Conservation (phyloP, 768 basidiomycete genomes). For the Crassisporium funariophilum region DNA sequence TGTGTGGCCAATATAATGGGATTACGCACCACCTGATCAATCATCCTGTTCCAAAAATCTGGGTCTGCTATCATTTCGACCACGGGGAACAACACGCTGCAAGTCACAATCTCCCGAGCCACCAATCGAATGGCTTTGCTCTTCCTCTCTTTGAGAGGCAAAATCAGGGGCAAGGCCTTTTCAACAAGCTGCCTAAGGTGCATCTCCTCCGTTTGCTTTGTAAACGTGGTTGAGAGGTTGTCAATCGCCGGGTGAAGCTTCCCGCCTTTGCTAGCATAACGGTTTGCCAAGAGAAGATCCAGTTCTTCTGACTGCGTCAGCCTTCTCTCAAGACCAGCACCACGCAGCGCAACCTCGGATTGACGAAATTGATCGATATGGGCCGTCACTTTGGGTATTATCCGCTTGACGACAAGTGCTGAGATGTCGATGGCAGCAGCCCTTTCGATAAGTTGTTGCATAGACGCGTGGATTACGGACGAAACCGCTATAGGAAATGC, state of each 20-base stretch:
- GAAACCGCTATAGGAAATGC: conserved; percentile 90
- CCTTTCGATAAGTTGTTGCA: conserved; percentile 60
- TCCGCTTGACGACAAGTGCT: conserved; percentile 75
- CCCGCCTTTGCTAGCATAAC: conserved; percentile 70
- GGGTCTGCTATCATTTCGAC: conserved; percentile 94
- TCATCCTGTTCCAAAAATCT: conserved; percentile 94
- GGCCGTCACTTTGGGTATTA: conserved; percentile 85
- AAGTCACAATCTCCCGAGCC: conserved; percentile 80
- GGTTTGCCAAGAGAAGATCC: conserved; percentile 81
- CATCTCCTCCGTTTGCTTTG: conserved; percentile 86
- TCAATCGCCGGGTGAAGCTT: conserved; percentile 85
- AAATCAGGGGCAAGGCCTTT: conserved; percentile 65
- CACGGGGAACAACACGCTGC: conserved; percentile 80
- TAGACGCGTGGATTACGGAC: conserved; percentile 63
- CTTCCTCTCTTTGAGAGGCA: conserved; percentile 74
- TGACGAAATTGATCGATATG: conserved; percentile 91
- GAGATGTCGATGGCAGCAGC: conserved; percentile 68
- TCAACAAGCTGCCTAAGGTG: conserved; percentile 78
- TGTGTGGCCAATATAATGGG: background rate
- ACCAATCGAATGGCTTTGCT: conserved; percentile 75
- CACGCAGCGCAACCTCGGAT: conserved; percentile 84
- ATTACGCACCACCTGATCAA: conserved; percentile 84
- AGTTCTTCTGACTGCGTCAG: conserved; percentile 90
- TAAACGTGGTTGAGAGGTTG: conserved; percentile 86
- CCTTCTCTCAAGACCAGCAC: conserved; percentile 77